Evolutionary conservation across 2,329 filamentous ascomycete genomes (phyloP).

Genomic region (Ceratocystis cacaofunesta): DNA sequence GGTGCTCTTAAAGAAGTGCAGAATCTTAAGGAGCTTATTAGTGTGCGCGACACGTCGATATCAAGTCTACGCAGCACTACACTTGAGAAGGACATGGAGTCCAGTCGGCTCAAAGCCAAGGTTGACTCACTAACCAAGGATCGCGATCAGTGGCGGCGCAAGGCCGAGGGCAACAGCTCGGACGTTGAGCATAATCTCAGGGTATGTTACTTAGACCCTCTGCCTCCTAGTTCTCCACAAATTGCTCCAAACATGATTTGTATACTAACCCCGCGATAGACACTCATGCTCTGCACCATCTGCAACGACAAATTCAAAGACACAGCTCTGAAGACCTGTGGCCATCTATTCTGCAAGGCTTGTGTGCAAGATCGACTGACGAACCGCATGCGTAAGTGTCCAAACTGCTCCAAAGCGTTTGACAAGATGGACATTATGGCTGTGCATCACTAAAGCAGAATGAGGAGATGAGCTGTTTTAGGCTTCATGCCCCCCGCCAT

Average conservation of each 20-base stretch:
- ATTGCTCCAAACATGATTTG: neutral
- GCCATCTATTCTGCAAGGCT: conserved; percentile 81
- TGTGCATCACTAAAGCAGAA: conserved; percentile 33
- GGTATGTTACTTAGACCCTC: conserved; percentile 39
- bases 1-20: conserved; percentile 58
- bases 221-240: neutral
- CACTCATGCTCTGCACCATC: conserved; percentile 58
- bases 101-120: conserved; percentile 64
- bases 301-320: conserved; percentile 92
- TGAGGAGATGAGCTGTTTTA: too few species aligned
- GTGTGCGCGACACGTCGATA: conserved; percentile 54
- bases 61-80: conserved; percentile 40
- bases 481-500: too few species aligned
- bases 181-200: conserved; percentile 74
- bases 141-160: conserved; percentile 70
- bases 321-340: conserved; percentile 82
- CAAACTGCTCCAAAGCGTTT: conserved; percentile 83
- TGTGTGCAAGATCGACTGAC: conserved; percentile 82
- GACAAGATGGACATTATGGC: conserved; percentile 81
- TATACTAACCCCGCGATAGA: conserved; percentile 4
- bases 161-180: conserved; percentile 65
- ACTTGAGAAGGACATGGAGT: conserved; percentile 53
- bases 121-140: conserved; percentile 70
- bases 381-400: conserved; percentile 87
- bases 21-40: conserved; percentile 60